These are phyloP conservation scores for Centrapalus pauciflorus DNA, from an alignment of 129 eudicot species.

Conservation along the genomic window DNA sequence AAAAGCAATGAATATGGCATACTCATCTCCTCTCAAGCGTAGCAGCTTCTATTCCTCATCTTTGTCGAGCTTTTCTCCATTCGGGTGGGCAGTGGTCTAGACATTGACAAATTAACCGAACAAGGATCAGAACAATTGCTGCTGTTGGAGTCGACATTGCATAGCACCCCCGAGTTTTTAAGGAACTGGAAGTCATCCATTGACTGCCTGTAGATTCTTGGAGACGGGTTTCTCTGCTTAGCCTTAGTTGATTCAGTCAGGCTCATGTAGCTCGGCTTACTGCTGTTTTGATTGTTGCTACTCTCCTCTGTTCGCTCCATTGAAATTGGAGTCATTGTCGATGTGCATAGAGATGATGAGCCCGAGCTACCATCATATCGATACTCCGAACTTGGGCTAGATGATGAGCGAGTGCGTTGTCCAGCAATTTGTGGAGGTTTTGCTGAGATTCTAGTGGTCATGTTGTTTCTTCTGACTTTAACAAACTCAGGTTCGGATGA, in stretches of 20 bases:
- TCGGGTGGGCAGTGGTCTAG: constrained; percentile 47
- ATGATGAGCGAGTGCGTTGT: constrained; percentile 51
- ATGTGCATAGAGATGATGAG: constrained; percentile 86
- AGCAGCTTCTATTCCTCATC: constrained; percentile 31
- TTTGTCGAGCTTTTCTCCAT: constrained; percentile 43
- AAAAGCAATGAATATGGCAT: background rate
- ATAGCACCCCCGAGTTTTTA: constrained; percentile 29
- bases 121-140: constrained; percentile 45
- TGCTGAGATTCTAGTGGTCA: constrained; percentile 56
- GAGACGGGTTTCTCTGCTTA: constrained; percentile 54
- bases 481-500: constrained; percentile 50
- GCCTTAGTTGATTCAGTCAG: constrained; percentile 83
- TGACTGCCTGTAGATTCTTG: constrained; percentile 52
- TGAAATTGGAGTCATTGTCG: constrained; percentile 61
- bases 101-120: constrained; percentile 44
- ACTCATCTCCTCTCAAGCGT: constrained; percentile 17
- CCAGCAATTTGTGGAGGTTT: constrained; percentile 42
- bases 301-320: constrained; percentile 48
- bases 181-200: constrained; percentile 74
- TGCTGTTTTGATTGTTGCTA: constrained; percentile 16
- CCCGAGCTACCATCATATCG: constrained; percentile 64
- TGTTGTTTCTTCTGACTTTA: constrained; percentile 54
- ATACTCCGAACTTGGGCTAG: constrained; percentile 83
- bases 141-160: constrained; percentile 28
- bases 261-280: constrained; percentile 78